A percentile compares a stretch with the other conserved stretches of the same genome.
These are phyloP conservation scores for Schizosaccharomyces osmophilus DNA, from an alignment of 805 yeast species.

Conservation along the genomic window DNA sequence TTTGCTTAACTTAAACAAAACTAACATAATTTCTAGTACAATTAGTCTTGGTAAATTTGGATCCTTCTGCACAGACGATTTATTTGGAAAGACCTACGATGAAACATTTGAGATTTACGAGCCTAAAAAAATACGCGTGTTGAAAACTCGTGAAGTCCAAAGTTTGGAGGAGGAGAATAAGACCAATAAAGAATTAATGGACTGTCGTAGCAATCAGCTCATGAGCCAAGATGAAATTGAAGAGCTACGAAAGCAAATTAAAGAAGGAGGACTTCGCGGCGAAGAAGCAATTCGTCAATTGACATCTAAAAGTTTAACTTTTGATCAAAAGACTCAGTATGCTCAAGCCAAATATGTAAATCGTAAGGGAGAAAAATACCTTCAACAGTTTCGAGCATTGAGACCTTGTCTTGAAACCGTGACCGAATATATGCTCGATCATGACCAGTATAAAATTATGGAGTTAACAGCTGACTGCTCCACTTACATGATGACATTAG, in stretches of 20 bases:
- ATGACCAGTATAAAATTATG: slow-evolving; percentile 44
- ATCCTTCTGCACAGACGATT: slow-evolving; percentile 43
- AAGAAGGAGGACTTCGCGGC: slow-evolving; percentile 31
- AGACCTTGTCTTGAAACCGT: slow-evolving; percentile 47
- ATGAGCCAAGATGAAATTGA: slow-evolving; percentile 65
- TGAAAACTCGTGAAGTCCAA: slow-evolving; percentile 4
- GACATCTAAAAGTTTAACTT: slow-evolving; percentile 61
- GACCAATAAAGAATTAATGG: slow-evolving; percentile 43
- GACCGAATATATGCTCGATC: slow-evolving; percentile 49
- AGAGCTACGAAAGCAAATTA: slow-evolving; percentile 27
- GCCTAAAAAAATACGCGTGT: slow-evolving; percentile 15
- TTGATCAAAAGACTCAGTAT: slow-evolving; percentile 65
- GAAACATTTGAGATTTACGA: slow-evolving; percentile 67
- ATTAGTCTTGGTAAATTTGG: slow-evolving; percentile 84
- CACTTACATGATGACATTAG: slow-evolving; percentile 53
- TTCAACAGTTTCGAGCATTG: slow-evolving; percentile 63
- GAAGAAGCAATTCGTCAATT: slow-evolving; percentile 59
- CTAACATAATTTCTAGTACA: slow-evolving; percentile 32
- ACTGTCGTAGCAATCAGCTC: slow-evolving; percentile 45
- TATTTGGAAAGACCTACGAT: slow-evolving; percentile 66
- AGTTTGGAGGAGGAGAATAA: slow-evolving; percentile 24
- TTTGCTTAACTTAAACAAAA: slow-evolving; percentile 14
- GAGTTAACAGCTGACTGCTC: slow-evolving; percentile 71
- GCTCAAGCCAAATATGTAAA: slow-evolving; percentile 81
- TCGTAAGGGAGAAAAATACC: slow-evolving; percentile 77